Conservation (phyloP, 441 rosid species). For the Sinapis alba region DNA sequence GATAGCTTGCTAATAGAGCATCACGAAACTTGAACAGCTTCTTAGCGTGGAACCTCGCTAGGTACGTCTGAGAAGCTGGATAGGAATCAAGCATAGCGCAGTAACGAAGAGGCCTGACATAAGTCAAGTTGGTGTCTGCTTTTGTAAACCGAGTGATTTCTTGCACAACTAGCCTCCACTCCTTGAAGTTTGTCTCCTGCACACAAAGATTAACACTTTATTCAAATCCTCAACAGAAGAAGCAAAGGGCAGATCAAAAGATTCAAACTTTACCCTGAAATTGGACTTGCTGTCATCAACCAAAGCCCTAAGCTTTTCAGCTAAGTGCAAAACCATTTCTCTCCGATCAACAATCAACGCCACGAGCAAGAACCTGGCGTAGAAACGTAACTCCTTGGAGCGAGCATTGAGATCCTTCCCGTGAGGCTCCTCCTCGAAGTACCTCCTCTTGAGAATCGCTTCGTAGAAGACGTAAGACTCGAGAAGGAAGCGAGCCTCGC, state of each 20-base stretch:
- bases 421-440: constrained; percentile 69
- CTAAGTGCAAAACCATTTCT: constrained; percentile 65
- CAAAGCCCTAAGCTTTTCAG: constrained; percentile 54
- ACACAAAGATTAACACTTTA: background rate
- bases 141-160: constrained; percentile 75
- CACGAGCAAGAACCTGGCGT: constrained; percentile 83
- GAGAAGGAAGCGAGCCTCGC: constrained; percentile 77
- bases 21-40: constrained; percentile 78
- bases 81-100: constrained; percentile 64
- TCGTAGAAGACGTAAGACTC: constrained; percentile 92
- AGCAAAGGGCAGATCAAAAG: background rate
- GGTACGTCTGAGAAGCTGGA: constrained; percentile 72
- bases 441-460: constrained; percentile 73
- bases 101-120: constrained; percentile 79
- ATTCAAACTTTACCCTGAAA: constrained; percentile 54
- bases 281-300: constrained; percentile 73
- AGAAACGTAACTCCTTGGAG: constrained; percentile 83
- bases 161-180: constrained; percentile 89
- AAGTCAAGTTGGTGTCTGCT: constrained; percentile 48
- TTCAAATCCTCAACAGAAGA: no score
- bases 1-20: constrained; percentile 82
- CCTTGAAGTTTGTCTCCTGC: constrained; percentile 87
- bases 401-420: constrained; percentile 69
- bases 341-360: constrained; percentile 67
- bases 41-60: constrained; percentile 86